Evolutionary conservation across 371 early-diverging fungal species (phyloP).

Genomic region (Mucor indicus): DNA sequence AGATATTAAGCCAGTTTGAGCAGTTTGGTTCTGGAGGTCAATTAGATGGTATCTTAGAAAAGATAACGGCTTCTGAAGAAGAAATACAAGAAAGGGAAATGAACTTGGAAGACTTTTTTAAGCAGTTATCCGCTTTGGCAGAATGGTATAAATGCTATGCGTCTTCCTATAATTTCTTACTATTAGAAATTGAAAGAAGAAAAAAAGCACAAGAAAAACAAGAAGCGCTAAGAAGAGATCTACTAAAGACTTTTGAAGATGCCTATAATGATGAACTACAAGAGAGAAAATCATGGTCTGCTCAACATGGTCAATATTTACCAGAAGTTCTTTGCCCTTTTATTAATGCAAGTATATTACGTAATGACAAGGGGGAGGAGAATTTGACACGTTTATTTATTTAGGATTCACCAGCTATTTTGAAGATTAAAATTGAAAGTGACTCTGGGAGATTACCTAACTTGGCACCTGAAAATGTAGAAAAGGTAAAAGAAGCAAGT

Average conservation of each 20-base stretch:
- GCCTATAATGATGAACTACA: slow-evolving; percentile 36
- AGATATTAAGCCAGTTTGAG: slow-evolving; percentile 30
- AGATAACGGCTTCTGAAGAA: slow-evolving; percentile 24
- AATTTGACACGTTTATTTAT: no score
- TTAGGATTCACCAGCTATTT: slow-evolving; percentile 19
- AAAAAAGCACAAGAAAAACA: slow-evolving; percentile 29
- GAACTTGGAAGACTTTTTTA: slow-evolving; percentile 29
- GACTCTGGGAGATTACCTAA: slow-evolving; percentile 23
- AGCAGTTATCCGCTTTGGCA: slow-evolving; percentile 30
- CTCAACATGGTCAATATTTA: slow-evolving; percentile 43
- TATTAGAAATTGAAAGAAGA: slow-evolving; percentile 41
- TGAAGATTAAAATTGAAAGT: slow-evolving; percentile 20
- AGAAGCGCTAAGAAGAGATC: slow-evolving; percentile 21
- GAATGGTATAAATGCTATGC: slow-evolving; percentile 41
- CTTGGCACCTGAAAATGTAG: slow-evolving; percentile 26
- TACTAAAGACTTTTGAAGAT: slow-evolving; percentile 28
- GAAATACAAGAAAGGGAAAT: slow-evolving; percentile 34
- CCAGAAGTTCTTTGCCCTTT: slow-evolving; percentile 45
- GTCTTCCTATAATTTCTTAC: slow-evolving; percentile 34
- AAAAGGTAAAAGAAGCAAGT: slow-evolving; percentile 24
- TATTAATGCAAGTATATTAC: slow-evolving; percentile 29
- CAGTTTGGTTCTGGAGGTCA: slow-evolving; percentile 27
- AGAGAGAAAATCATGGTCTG: slow-evolving; percentile 36
- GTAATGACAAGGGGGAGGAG: neutral
- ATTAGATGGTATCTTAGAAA: slow-evolving; percentile 34